Evolutionary conservation across 2,329 filamentous ascomycete species (phyloP).

Genomic region (Didymella lethalis): DNA sequence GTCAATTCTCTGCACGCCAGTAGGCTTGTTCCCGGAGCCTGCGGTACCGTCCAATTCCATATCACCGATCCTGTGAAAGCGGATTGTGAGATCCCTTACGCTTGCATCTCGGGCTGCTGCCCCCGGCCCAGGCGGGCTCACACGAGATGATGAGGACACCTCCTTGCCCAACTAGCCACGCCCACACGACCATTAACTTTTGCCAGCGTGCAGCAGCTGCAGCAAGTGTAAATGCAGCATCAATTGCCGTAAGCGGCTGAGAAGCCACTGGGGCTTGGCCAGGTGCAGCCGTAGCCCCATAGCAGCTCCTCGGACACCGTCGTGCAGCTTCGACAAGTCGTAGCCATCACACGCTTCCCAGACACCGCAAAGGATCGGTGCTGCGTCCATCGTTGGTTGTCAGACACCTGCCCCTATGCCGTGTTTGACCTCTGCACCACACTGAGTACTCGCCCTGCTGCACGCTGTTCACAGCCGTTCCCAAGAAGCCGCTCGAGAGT

Average conservation of each 20-base stretch:
- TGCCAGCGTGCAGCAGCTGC: slow-evolving; percentile 7
- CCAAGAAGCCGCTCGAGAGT: slow-evolving; percentile 19
- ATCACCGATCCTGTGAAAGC: not conserved
- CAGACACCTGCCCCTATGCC: slow-evolving; percentile 35
- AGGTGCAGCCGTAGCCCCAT: slow-evolving; percentile 17
- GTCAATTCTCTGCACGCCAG: slow-evolving; percentile 28
- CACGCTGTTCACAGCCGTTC: slow-evolving; percentile 24
- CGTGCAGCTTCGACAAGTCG: slow-evolving; percentile 21
- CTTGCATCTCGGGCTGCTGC: slow-evolving; percentile 34
- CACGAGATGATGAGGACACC: slow-evolving; percentile 30
- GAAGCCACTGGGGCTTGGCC: slow-evolving; percentile 24
- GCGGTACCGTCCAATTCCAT: slow-evolving; percentile 13
- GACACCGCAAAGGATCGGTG: slow-evolving; percentile 26
- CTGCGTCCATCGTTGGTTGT: slow-evolving; percentile 31
- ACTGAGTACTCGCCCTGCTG: slow-evolving; percentile 13
- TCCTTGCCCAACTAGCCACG: slow-evolving; percentile 16
- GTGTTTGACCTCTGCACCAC: slow-evolving; percentile 38
- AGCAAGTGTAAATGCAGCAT: slow-evolving; percentile 7
- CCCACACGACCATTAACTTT: slow-evolving; percentile 18
- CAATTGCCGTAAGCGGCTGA: slow-evolving; percentile 32
- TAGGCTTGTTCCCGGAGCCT: slow-evolving; percentile 17
- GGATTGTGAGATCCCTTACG: slow-evolving; percentile 27
- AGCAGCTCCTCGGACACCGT: slow-evolving; percentile 26
- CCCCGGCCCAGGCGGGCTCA: slow-evolving; percentile 38
- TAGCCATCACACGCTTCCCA: slow-evolving; percentile 17